These are phyloP conservation scores for Rhytidiadelphus loreus DNA, from an alignment of 225 moss, liverwort and hornwort species.

Conservation along the genomic window DNA sequence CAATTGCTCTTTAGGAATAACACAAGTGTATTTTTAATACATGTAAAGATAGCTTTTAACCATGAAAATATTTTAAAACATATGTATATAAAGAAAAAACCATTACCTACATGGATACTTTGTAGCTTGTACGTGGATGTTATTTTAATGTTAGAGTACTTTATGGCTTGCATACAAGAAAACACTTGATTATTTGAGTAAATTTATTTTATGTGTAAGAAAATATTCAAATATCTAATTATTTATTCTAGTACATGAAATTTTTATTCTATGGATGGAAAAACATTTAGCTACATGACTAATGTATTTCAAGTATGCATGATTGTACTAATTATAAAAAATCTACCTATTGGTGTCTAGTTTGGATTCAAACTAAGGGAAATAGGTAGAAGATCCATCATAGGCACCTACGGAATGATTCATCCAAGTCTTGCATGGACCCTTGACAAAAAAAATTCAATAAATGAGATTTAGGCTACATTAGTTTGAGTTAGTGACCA, in stretches of 20 bases:
- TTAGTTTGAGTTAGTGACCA: no score
- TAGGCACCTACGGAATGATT: no score
- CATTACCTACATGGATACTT: not conserved
- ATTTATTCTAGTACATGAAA: fast-evolving
- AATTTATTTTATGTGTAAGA: not conserved
- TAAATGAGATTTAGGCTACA: no score
- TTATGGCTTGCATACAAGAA: not conserved
- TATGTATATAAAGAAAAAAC: not conserved
- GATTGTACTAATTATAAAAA: not conserved
- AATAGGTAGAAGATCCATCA: no score
- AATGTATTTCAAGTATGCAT: not conserved
- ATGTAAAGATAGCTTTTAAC: not conserved
- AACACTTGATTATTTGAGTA: not conserved
- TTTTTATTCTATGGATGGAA: not conserved
- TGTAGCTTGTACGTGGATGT: not conserved
- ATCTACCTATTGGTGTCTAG: no score
- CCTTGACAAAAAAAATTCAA: no score
- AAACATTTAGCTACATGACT: not conserved
- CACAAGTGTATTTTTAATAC: not conserved
- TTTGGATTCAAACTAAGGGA: no score
- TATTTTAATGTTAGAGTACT: no score
- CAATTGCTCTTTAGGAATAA: not conserved
- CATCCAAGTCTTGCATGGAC: no score
- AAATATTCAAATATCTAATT: not conserved
- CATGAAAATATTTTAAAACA: not conserved